Base-by-base conservation (phyloP, 352 stramenopile species). In the Thalassiosira mediterranea region DNA sequence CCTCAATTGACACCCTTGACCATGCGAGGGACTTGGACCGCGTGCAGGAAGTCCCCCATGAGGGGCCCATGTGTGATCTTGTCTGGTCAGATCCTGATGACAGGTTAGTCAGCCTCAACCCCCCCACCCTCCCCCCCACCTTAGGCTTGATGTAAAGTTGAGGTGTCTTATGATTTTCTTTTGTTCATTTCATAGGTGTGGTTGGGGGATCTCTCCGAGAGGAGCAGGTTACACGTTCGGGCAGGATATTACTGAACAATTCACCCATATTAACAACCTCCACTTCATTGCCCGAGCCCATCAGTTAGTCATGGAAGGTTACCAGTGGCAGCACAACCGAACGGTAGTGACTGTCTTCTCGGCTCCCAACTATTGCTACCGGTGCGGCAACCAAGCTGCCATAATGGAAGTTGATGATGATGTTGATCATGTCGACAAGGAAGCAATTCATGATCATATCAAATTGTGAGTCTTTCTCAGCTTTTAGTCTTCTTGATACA, bases 211-310 rank as follows among this genome's bases (percentile, higher is more conserved):
- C 60, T 98, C 94, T 32, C 95, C 96, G 34, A 90, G 96, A 44
- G 97, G 97, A 46, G 97, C 98, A 5, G 98, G 95, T 0, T 99
- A 99, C 88, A 99, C 98, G 17, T 99, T 99, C 82, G 97, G 97
- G 4, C 90, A 97, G 62, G 97, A 99, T 83, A 95, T 99, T 47
- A 97, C 98, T 7, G 93, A 98, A 58, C 92, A 98, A 71, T 99
- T 99, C 76, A 92, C 98, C 53, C 91, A 98, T 53, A 94, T 95
- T 23, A 97, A 99, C 84, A 95, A 98, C 65, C 87, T 99, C 15
- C 96, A 99, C 58, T 95, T 99, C 25, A 96, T 99, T 38, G 98
- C 96, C 66, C 85, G 97, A 52, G 97, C 97, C 15, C 97, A 99
- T 90, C 97, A 99, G 82, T 85, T 97, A n/a, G 90, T 96, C 15